phyloP scores from a whole-genome alignment of 768 basidiomycete species.

The Suillus ampliporus region DNA sequence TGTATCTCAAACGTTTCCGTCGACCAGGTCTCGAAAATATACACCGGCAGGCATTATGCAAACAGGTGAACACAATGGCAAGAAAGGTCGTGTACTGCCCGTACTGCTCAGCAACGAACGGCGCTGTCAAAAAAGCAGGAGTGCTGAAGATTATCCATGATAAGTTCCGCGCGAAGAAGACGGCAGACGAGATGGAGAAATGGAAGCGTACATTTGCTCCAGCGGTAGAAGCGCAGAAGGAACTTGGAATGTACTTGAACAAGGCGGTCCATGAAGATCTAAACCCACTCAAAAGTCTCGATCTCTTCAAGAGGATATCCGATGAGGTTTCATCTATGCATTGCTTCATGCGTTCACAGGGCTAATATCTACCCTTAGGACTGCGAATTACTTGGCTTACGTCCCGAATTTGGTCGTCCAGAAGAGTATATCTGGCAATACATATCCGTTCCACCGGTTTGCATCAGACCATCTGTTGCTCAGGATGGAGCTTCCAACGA shows the following conservation, averaged over 20 bases:
- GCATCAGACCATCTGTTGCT: conserved; percentile 95
- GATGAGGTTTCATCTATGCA: conserved; percentile 65
- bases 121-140: conserved; percentile 94
- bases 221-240: conserved; percentile 87
- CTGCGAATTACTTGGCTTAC: conserved; percentile 91
- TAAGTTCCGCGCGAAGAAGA: conserved; percentile 95
- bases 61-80: conserved; percentile 84
- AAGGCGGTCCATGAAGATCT: conserved; percentile 92
- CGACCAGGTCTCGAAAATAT: conserved; percentile 91
- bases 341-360: conserved; percentile 7
- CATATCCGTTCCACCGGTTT: conserved; percentile 96
- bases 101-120: conserved; percentile 92
- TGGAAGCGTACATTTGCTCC: conserved; percentile 83
- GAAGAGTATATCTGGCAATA: conserved; percentile 99
- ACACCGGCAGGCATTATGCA: conserved; percentile 80
- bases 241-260: conserved; percentile 81
- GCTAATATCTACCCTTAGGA: conserved; percentile 56
- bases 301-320: conserved; percentile 90
- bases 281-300: conserved; percentile 92
- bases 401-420: conserved; percentile 87
- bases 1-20: conserved; percentile 89
- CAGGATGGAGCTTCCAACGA: conserved; percentile 99
- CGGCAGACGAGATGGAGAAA: conserved; percentile 84
- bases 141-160: conserved; percentile 97
- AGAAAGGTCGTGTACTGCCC: conserved; percentile 93